phyloP scores from a whole-genome alignment of 768 basidiomycete genomes.

The Boletus subparvulus region DNA sequence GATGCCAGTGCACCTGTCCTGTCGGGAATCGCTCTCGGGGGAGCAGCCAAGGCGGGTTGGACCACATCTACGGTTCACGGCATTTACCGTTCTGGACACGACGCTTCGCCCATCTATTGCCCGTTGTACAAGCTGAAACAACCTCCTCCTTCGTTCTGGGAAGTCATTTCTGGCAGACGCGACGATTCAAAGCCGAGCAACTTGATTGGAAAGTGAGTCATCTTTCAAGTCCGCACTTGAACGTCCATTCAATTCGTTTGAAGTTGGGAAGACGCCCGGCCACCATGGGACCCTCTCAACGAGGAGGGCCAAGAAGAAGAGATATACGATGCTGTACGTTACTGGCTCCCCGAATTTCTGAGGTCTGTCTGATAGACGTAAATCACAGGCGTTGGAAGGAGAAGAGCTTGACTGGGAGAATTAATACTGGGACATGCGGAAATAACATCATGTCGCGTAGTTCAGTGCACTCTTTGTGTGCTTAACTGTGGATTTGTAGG shows the following conservation, averaged over 20 bases:
- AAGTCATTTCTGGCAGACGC: neutral
- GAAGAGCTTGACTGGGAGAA: neutral
- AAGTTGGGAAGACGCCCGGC: neutral
- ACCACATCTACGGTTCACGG: neutral
- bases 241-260: neutral
- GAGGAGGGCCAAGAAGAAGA: neutral
- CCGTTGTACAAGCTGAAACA: neutral
- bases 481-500: neutral
- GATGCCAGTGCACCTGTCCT: neutral
- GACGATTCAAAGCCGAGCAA: neutral
- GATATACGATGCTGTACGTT: neutral
- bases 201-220: neutral
- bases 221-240: neutral
- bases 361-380: neutral
- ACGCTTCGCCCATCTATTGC: neutral
- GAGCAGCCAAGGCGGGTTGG: neutral
- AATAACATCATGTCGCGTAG: neutral
- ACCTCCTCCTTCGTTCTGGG: neutral
- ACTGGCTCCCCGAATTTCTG: neutral
- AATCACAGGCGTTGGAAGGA: neutral
- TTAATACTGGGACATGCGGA: too few species aligned
- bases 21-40: neutral
- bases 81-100: neutral
- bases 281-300: neutral
- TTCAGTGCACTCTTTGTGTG: neutral